Evolutionary conservation across 257 asterid genomes (phyloP), one percentile per base, ranked within the genome.

Genomic region (Solanum etuberosum): DNA sequence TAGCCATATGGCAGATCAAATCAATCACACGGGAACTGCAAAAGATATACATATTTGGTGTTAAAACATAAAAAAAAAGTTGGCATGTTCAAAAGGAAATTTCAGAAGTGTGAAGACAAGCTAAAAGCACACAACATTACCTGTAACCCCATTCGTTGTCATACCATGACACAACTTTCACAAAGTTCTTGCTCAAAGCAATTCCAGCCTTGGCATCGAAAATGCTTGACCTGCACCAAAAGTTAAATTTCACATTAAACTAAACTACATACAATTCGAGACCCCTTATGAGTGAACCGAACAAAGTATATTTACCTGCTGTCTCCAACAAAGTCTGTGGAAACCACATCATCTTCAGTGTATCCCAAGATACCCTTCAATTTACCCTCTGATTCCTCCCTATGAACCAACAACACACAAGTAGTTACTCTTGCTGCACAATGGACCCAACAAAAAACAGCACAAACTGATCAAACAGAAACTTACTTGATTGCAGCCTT

Each of bases 81-180:
- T 3, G 4, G 4, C 16, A 8, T 4, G 15, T 43, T 14, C n/a
- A 43, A 5, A 38, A 8, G 37, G 10, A 25, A 21, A 15, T 10
- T 4, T 31, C 3, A 38, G 25, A 29, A 10, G 25, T 12, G 11
- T 5, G 15, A 20, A n/a, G 27, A 37, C 5, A 9, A 83, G n/a
- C 18, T 46, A 15, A 72, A 23, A 3, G 40, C 27, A 32, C 51
- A 10, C 6, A 40, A 1, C 7, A 14, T 78, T 87, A 94, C 98
- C 96, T 94, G 94, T 94, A 94, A 51, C 96, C 96, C 97, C 94
- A 93, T 88, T 93, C 97, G 27, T 95, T 95, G 90, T 95, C 98
- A 38, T 95, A 94, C 98, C 98, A 95, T 5, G 98, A 85, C 38
- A 95, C 98, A 0, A 94, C 88, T 32, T 95, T 95, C 85, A 94